Evolutionary conservation across 78 protist species (phyloP), one percentile per base, ranked within the genome.

Genomic region (Paratrimastix pyriformis): DNA sequence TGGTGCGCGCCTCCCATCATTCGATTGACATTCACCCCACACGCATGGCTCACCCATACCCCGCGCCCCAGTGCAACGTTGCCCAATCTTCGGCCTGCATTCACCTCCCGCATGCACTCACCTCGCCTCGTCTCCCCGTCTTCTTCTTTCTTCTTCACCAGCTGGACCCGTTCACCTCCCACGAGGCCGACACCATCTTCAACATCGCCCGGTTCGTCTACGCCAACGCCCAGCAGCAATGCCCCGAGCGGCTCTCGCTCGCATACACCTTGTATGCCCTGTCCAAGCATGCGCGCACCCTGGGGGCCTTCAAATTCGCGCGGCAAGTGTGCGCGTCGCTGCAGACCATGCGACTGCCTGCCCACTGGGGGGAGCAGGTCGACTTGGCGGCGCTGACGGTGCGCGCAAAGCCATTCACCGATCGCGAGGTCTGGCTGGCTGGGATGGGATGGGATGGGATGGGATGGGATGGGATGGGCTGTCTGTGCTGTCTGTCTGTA

Each of bases 101-200:
- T n/a, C n/a, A n/a, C n/a, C n/a, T n/a, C n/a, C n/a, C n/a, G n/a
- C n/a, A n/a, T n/a, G n/a, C n/a, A n/a, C n/a, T n/a, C n/a, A n/a
- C n/a, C n/a, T n/a, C n/a, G n/a, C n/a, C n/a, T n/a, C n/a, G n/a
- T n/a, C n/a, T n/a, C n/a, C n/a, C n/a, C n/a, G n/a, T n/a, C n/a
- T n/a, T n/a, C 75, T 3, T 8, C 59, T 2, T 6, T 8, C 29
- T 5, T 65, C 7, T 45, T 9, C 30, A 3, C 15, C 59, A 72
- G 72, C 59, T 32, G 38, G 60, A 78, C 29, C 90, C 90, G 29
- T 86, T 86, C 78, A 50, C 72, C 39, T 0, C 77, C 8, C 7
- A 1, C 6, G 35, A 33, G 29, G 54, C 72, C 1, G 57, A 43
- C 37, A 59, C 66, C 6, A 42, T 82, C 21, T 86, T 83, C 74